Evolutionary conservation across 805 yeast genomes (phyloP), one percentile per base, ranked within the genome.

Genomic region (Candida maesae): DNA sequence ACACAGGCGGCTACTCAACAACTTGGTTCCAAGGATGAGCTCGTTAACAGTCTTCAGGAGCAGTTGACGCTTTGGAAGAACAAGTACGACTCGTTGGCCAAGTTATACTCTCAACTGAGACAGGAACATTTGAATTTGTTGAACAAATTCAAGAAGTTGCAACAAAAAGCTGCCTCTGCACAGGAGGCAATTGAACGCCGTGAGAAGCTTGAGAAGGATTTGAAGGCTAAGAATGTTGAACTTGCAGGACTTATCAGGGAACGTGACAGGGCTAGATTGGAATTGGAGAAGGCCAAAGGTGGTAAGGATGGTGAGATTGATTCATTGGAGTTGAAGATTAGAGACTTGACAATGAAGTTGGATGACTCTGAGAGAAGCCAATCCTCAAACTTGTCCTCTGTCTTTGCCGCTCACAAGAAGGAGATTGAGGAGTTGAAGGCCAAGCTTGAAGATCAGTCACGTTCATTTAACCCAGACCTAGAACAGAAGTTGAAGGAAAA

Each of bases 11-110:
- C 90, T 0, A 72, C 78, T 27, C 83, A 79, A 56, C 95, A 87
- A 61, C 62, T 87, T 29, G 78, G 78, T 2, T 73, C 89, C 5
- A 87, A 84, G 53, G 88, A 85, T 51, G 93, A 86, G 47, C 81
- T 82, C 53, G 65, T 85, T 35, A 71, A 63, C 39, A 70, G 74
- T 39, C 60, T 87, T 34, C 88, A 83, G 54, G 90, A 85, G 39
- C 95, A 89, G 62, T 72, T 84, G 31, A 67, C 62, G 20, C 74
- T 76, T 46, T 90, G 96, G 95, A 79, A 85, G 47, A 77, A 76
- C 39, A 90, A 90, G 66, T 90, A 90, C 63, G 96, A 89, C 57
- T 74, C 93, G 0, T 71, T 90, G 47, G 96, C 96, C 6, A 87
- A 87, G 56, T 70, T 90, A 49, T 90, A 90, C 61, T 81, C 95